Conservation (phyloP, 2,329 filamentous ascomycete genomes). For the Thermomyces lanuginosus region DNA sequence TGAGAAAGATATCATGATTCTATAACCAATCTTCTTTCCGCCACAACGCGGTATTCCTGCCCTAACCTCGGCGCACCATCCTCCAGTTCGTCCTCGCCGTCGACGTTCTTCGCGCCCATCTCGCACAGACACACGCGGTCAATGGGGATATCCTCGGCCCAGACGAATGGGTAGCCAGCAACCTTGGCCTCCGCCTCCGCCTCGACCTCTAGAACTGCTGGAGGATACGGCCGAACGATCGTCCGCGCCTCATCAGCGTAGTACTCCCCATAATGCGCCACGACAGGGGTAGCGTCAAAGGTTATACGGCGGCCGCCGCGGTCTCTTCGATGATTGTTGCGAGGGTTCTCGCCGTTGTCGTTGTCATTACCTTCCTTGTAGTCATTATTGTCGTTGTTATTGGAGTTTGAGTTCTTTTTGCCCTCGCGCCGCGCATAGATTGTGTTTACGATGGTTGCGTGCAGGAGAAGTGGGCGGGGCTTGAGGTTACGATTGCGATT, state of each 20-base stretch:
- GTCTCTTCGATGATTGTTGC: constrained; percentile 5
- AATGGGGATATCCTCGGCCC: constrained; percentile 53
- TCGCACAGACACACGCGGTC: constrained; percentile 61
- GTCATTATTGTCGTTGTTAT: constrained; percentile 1
- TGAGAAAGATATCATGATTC: too few relatives aligned
- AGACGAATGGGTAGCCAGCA: constrained; percentile 36
- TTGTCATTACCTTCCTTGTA: constrained; percentile 6
- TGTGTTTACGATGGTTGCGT: constrained; percentile 77
- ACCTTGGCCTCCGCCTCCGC: background rate
- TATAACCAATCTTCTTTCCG: constrained; percentile 18
- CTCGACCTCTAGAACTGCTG: too few relatives aligned
- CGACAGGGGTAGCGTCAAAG: constrained; percentile 21
- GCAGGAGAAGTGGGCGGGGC: constrained; percentile 50
- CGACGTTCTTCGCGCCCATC: constrained; percentile 65
- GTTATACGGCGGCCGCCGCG: constrained; percentile 28
- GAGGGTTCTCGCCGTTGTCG: constrained; percentile 3
- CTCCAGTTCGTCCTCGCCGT: constrained; percentile 25
- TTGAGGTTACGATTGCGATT: too few relatives aligned
- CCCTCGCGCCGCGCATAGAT: constrained; percentile 41
- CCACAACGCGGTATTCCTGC: constrained; percentile 38
- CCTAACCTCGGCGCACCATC: constrained; percentile 31
- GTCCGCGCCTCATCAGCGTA: constrained; percentile 16
- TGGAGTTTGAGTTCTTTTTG: constrained; percentile 1
- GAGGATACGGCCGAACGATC: too few relatives aligned
- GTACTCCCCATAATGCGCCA: constrained; percentile 20